These are phyloP conservation scores for Clathrospora elynae DNA, from an alignment of 2,329 filamentous ascomycete species.

Conservation along the genomic window DNA sequence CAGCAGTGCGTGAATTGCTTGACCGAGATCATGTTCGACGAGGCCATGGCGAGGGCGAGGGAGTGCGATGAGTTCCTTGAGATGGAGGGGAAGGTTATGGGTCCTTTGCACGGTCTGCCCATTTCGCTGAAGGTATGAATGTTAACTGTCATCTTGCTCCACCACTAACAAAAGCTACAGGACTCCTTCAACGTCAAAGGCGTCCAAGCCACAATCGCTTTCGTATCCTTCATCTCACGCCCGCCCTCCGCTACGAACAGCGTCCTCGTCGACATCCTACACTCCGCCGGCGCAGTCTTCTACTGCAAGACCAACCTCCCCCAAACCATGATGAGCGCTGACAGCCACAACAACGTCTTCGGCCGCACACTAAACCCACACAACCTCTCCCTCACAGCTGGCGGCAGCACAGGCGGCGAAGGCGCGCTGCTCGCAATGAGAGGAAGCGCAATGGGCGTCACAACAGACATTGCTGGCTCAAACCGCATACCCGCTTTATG, in stretches of 20 bases:
- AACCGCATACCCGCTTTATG: constrained; percentile 89
- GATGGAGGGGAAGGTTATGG: constrained; percentile 51
- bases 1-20: constrained; percentile 61
- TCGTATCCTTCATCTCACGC: constrained; percentile 52
- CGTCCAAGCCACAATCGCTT: constrained; percentile 63
- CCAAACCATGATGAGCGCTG: constrained; percentile 55
- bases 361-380: constrained; percentile 67
- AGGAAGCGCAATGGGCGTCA: constrained; percentile 64
- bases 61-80: constrained; percentile 48
- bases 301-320: constrained; percentile 62
- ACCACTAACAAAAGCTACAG: constrained; percentile 18
- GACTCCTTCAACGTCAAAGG: constrained; percentile 67
- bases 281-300: constrained; percentile 54
- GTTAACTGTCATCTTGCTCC: neutral
- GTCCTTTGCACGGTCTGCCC: constrained; percentile 60
- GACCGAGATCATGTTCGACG: constrained; percentile 53
- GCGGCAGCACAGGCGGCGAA: constrained; percentile 70
- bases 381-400: constrained; percentile 64
- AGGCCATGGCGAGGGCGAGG: constrained; percentile 47
- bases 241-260: constrained; percentile 42
- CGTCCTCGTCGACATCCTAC: constrained; percentile 45
- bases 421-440: constrained; percentile 63
- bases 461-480: constrained; percentile 64
- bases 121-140: constrained; percentile 57
- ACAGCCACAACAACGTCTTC: constrained; percentile 66